These are phyloP conservation scores for Somion occarium DNA, from an alignment of 1,284 basidiomycete genomes.

Conservation along the genomic window DNA sequence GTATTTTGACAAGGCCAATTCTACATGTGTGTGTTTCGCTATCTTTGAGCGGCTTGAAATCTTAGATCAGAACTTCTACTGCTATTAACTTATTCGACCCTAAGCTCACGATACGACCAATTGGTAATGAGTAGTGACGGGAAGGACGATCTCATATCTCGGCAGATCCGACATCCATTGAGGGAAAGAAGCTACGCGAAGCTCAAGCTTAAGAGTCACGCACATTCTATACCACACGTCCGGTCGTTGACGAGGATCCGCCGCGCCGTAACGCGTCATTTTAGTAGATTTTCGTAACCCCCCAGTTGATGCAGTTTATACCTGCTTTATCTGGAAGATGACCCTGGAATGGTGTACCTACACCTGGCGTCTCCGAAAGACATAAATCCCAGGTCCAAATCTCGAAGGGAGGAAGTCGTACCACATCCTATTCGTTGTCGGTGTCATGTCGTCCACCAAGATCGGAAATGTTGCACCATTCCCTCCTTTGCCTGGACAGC, in stretches of 20 bases:
- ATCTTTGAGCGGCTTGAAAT: too few species aligned
- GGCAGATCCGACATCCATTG: background rate
- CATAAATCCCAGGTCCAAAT: background rate
- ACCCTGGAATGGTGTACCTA: background rate
- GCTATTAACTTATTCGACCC: background rate
- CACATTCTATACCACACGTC: background rate
- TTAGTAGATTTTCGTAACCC: background rate
- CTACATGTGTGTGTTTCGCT: background rate
- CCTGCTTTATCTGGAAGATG: background rate
- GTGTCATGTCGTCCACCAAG: constrained; percentile 6
- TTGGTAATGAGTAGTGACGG: too few species aligned
- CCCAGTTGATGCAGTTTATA: background rate
- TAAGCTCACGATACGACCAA: background rate
- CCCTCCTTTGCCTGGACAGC: constrained; percentile 7
- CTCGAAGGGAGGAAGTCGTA: background rate
- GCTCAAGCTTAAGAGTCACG: background rate
- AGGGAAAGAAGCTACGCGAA: background rate
- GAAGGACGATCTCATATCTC: constrained; percentile 3
- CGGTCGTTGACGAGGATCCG: background rate
- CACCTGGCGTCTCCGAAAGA: background rate
- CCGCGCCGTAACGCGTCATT: too few species aligned
- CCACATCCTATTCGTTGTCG: background rate
- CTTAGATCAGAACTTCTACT: background rate
- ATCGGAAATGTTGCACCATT: constrained; percentile 7
- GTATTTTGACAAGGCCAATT: background rate